These are phyloP conservation scores for Colletotrichum simmondsii DNA, from an alignment of 2,329 filamentous ascomycete species.

Conservation along the genomic window DNA sequence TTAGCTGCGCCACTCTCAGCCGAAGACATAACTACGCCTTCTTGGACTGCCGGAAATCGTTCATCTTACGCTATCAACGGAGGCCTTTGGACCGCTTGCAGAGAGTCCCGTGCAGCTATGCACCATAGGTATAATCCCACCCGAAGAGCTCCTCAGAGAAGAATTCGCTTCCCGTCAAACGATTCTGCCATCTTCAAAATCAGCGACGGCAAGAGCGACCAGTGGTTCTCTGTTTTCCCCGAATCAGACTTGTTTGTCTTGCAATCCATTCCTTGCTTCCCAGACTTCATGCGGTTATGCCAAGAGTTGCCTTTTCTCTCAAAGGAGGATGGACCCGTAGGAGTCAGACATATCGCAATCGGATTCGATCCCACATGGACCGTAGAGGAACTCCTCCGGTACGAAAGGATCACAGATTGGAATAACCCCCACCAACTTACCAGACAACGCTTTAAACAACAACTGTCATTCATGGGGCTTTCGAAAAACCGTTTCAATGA, in stretches of 20 bases:
- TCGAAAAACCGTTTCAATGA: neutral
- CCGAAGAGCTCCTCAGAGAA: neutral
- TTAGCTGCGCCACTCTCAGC: neutral
- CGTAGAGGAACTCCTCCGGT: neutral
- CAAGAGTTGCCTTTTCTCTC: neutral
- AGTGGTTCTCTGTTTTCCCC: neutral
- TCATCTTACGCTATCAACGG: neutral
- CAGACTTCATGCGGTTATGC: fast-evolving
- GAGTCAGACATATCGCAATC: neutral
- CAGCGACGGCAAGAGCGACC: neutral
- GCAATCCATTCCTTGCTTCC: fast-evolving
- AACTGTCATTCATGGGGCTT: neutral
- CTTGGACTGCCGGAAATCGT: neutral
- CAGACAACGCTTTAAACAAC: neutral
- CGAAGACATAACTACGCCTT: neutral
- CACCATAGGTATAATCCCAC: neutral
- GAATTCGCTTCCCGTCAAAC: neutral
- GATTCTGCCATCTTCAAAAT: no score
- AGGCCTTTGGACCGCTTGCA: conserved; percentile 7
- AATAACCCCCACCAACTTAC: neutral
- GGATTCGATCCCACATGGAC: neutral
- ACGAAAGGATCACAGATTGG: neutral
- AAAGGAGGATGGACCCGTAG: neutral
- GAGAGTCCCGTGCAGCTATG: conserved; percentile 6
- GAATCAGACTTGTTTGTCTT: neutral